Base-by-base conservation (phyloP, 768 basidiomycete genomes). In the Pholiota microspora region DNA sequence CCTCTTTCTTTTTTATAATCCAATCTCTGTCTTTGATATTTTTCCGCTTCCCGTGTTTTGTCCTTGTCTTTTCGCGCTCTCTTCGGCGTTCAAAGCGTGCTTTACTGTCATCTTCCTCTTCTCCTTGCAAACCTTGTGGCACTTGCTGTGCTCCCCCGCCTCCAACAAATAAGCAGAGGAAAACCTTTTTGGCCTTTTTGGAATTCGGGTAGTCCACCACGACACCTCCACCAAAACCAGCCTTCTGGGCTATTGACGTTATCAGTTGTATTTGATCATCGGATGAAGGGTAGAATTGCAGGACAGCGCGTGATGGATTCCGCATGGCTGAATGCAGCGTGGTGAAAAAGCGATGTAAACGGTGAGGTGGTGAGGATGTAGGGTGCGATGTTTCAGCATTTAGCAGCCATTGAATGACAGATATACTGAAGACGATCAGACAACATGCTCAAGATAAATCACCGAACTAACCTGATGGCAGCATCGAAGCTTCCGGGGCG, bases 181-280 rank as follows among this genome's bases (percentile, higher is more conserved):
- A 99, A 54, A 98, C 88, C 72, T 98, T 99, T 64, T 82, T 84
- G 18, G 94, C 96, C 70, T 95, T 99, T 64, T 90, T 91, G 0
- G 93, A 95, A 71, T 98, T 97, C 1, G 96, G 95, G 68, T 94
- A 99, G 73, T 99, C 97, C 34, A 99, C 91, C 21, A 98, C 89
- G 31, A 99, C 71, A 56, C 97, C 97, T 50, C 97, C 97, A 3
- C 94, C 94, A 68, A 99, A 99, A 1, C 97, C 97, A 6, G 96
- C 94, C 62, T 85, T 88, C 65, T 94, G 93, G 2, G 97, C 97
- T 59, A 86, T 87, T 2, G 87, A 86, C 6, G 95, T 96, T 63
- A 98, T 94, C 52, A 99, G 82, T 62, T 92, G 91, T 63, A 98
- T 88, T 72, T 99, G 97, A 66, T 98, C 94, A 71, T 99, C 97